phyloP scores from a whole-genome alignment of 2,329 filamentous ascomycete species.

The Ascochyta pisi region DNA sequence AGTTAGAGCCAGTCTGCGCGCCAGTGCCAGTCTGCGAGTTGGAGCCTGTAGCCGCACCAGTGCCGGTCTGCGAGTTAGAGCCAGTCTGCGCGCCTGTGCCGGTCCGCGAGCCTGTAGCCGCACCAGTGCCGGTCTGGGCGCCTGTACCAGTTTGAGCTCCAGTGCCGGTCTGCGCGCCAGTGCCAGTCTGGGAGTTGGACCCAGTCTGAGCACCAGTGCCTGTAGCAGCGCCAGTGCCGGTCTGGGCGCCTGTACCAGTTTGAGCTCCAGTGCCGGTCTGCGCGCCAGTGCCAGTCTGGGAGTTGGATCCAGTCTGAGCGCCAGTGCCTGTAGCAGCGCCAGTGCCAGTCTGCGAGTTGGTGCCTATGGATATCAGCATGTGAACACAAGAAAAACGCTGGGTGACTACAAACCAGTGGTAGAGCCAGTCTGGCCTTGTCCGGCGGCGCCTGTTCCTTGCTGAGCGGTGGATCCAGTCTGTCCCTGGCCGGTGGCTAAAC shows the following conservation, averaged over 20 bases:
- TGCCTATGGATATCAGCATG: neutral
- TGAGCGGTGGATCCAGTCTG: neutral
- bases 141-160: slow-evolving; percentile 8
- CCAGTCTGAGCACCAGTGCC: neutral
- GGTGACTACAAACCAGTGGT: neutral
- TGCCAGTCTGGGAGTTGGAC: neutral
- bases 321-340: slow-evolving; percentile 3
- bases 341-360: slow-evolving; percentile 3
- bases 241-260: neutral
- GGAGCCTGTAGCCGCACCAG: slow-evolving; percentile 14
- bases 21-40: slow-evolving; percentile 6
- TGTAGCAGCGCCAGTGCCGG: neutral
- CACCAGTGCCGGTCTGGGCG: slow-evolving; percentile 14
- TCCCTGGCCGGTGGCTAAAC: neutral
- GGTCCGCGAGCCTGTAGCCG: neutral
- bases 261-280: neutral
- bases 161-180: neutral
- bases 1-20: neutral
- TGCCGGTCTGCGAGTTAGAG: slow-evolving; percentile 1
- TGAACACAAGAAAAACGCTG: neutral
- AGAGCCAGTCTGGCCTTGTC: neutral
- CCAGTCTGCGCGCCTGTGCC: neutral
- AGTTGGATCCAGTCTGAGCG: neutral
- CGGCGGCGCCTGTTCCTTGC: neutral
- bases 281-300: slow-evolving; percentile 4